Base-by-base conservation (phyloP, 331 rosid genomes). In the Telfairia occidentalis region DNA sequence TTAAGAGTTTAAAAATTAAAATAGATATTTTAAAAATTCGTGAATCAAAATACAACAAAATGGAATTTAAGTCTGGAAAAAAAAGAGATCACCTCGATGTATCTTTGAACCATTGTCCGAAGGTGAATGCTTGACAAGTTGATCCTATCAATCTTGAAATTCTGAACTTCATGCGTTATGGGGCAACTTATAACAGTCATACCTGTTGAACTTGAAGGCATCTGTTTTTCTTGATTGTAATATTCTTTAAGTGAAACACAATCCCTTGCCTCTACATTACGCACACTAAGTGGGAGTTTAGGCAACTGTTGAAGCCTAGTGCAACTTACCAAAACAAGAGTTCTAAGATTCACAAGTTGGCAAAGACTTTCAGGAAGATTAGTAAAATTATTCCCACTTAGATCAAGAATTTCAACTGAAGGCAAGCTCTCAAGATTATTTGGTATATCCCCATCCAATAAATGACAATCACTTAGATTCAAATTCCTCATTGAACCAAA, bases 311-410 rank as follows among this genome's bases (percentile, higher is more conserved):
- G 15, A 29, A 81, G 84, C 13, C 35, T 0, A n/a, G n/a, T n/a
- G n/a, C n/a, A n/a, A n/a, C n/a, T n/a, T n/a, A n/a, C 21, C 66
- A 81, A 24, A 18, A 30, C 7, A 12, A 81, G 60, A 49, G 15
- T 55, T 19, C 37, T 54, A 16, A 81, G 69, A 29, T 61, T 19
- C 7, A 58, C 13, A 8, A 81, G 81, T 12, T 42, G 71, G 53
- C 9, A 63, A 13, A 81, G 61, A 50, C 63, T 77, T 43, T 71
- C 34, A 2, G 84, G 84, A 10, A 81, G 1, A 5, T 13, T 75
- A 38, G 10, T 30, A 6, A 81, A 76, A 2, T 61, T 54, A 29
- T 61, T 81, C 24, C 26, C 48, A 16, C 81, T 77, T 64, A 81
- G 40, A 71, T 77, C 21, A 10, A 81, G 42, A 4, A 1, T 7